Base-by-base conservation (phyloP, 306 rosid species). In the Cucurbita ficifolia region DNA sequence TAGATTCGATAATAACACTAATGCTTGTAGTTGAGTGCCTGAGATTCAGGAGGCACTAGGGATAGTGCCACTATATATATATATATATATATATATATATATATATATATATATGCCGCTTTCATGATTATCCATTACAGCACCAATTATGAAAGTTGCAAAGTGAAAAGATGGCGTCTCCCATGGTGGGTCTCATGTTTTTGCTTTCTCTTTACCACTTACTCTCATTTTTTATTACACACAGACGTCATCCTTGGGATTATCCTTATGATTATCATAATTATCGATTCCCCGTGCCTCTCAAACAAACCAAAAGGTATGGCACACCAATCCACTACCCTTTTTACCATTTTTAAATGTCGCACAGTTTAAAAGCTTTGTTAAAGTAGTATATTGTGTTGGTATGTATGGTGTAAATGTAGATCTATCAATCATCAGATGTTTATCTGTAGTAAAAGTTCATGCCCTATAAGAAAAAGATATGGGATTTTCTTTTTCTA, bases 201-300 rank as follows among this genome's bases (percentile, higher is more conserved):
- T 12, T 18, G 22, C 10, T 3, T 29, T 54, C 59, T 18, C 62
- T 60, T 39, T 7, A 22, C 64, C 46, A 42, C 33, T 63, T 10
- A 36, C 56, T 68, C 18, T 6, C 13, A 19, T 46, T 68, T 65
- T 65, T 10, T 10, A 0, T 65, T 65, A 42, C 72, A 43, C 53
- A 42, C 38, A 19, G 70, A 67, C 18, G 45, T 58, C 74, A 70
- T 64, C 51, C 74, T 70, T 70, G 74, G 74, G 74, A 70, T 70
- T 70, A 33, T 70, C 74, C 50, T 70, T 17, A 49, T 70, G 46
- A 70, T 70, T 70, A 70, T 70, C 29, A 9, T 70, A 50, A 70
- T 70, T 70, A 70, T 70, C 29, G 40, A 70, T 50, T 19, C 50
- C 43, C 53, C 43, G 43, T 65, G 43, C 43, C 73, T 68, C 56